Conservation (phyloP, 1,284 basidiomycete genomes). For the Erythrobasidium hasegawianum region DNA sequence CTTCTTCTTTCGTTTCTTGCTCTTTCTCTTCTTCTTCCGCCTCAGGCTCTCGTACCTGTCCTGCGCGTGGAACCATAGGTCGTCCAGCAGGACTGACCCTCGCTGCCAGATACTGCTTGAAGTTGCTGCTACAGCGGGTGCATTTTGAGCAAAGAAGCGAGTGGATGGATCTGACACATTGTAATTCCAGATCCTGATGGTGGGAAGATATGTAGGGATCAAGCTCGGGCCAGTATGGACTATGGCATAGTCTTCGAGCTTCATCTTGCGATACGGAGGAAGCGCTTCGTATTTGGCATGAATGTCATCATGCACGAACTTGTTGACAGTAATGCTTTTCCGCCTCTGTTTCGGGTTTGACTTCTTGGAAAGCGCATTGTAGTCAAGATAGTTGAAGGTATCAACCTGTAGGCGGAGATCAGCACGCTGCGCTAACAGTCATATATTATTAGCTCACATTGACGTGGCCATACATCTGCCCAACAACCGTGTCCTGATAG, state of each 20-base stretch:
- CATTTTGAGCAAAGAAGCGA: not conserved
- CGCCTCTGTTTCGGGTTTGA: not conserved
- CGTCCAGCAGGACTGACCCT: slow-evolving; percentile 10
- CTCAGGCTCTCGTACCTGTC: slow-evolving; percentile 54
- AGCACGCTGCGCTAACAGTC: slow-evolving; percentile 50
- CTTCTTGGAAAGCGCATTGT: not conserved
- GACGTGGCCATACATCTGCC: slow-evolving; percentile 75
- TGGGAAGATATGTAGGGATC: slow-evolving; percentile 83
- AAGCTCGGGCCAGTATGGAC: slow-evolving; percentile 49
- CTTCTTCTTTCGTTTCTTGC: slow-evolving; percentile 56
- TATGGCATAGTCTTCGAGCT: slow-evolving; percentile 45
- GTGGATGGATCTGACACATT: slow-evolving; percentile 41
- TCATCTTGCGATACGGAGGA: slow-evolving; percentile 29
- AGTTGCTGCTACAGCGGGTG: slow-evolving; percentile 42
- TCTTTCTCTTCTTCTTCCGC: slow-evolving; percentile 46
- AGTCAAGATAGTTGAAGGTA: slow-evolving; percentile 14
- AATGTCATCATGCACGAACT: slow-evolving; percentile 33
- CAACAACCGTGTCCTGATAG: slow-evolving; percentile 86
- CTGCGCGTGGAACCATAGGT: not conserved
- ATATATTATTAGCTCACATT: slow-evolving; percentile 49
- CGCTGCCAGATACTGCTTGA: slow-evolving; percentile 51
- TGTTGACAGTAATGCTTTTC: slow-evolving; percentile 3
- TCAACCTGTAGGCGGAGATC: slow-evolving; percentile 36
- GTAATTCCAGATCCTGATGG: slow-evolving; percentile 68
- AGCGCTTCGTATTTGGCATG: slow-evolving; percentile 31